Evolutionary conservation across 2,329 filamentous ascomycete genomes (phyloP), one percentile per base, ranked within the genome.

Genomic region (Metarhizium rileyi): DNA sequence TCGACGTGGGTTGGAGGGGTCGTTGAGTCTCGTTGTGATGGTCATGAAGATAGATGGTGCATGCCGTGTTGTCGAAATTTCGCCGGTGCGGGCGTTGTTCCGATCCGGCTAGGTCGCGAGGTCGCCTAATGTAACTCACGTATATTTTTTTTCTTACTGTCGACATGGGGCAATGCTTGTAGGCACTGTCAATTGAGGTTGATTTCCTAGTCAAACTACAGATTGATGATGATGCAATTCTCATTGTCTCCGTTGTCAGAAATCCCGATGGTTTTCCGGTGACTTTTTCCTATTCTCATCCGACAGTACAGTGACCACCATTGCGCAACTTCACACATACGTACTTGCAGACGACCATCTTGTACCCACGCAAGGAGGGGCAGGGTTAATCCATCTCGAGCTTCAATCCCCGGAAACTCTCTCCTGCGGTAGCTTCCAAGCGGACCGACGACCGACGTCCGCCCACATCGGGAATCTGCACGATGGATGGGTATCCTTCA

Each of bases 401-500:
- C 53, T 61, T 52, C 54, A 51, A 56, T 52, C 51, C 50, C 41
- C 33, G 22, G 41, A 50, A 46, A 23, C 49, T 50, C 50, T 55
- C 51, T 49, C 14, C 43, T 35, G 46, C 28, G 49, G 22, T 40
- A 48, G 51, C 36, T 41, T 26, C 7, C 46, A 12, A 40, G 25
- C 36, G 33, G 36, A 54, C 28, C 20, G 33, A 46, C 45, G 45
- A 50, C 40, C 22, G 20, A 18, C 35, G 26, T 36, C 57, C 55
- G 56, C 51, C 46, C 52, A 50, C 48, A 44, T 36, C 28, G 55
- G 51, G 51, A 53, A 14, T 51, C 53, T 51, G 50, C 53, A 62
- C 58, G 54, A 93, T 93, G 87, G 86, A 93, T 67, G 86, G 79
- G 59, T 91, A 89, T 69, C 86, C 87, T 49, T 66, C 71, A 51